Base-by-base conservation (phyloP, 2,329 filamentous ascomycete species). In the Knufia fluminis region DNA sequence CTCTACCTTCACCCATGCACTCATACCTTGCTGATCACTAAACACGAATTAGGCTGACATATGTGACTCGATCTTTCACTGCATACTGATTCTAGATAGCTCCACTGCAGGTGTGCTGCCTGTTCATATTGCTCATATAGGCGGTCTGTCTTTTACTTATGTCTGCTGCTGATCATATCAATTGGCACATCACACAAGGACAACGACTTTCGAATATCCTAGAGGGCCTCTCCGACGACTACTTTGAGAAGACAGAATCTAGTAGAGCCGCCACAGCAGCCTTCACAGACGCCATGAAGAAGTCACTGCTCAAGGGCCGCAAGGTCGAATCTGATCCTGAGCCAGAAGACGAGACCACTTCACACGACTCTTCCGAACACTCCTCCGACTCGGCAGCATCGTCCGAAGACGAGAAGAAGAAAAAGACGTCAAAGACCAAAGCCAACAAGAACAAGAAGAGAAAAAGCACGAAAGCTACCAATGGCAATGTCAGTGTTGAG, bases 371-470 rank as follows among this genome's bases (percentile, higher is more conserved):
- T 12, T 54, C 50, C 3, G 52, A 54, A 28, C 46, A 40, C 31
- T 50, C 50, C 32, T 43, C 46, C 19, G 48, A 50, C 35, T 39
- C 51, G 12, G 46, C 48, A 2, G 36, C 42, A 10, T 50, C 52
- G 24, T 52, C 50, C 39, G 50, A 57, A 35, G 54, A 53, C 31
- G 47, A 45, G 10, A 52, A 39, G 31, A 22, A 20, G 22, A 52
- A 52, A 36, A 48, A 41, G 22, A 48, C 44, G 31, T 52, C 54
- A 33, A 52, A 58, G 12, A 52, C 49, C 14, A 43, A 54, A 17
- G 50, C 43, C 12, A 51, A 49, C 26, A 32, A 48, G 7, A 52
- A 47, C 23, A 40, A 48, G 12, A 40, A 48, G 12, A 39, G 24
- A 22, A 54, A 50, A 40, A 50, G 23, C 26, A 16, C 47, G 14